A percentile compares a stretch with the other conserved stretches of the same genome.
Evolutionary conservation across 208 protist genomes (phyloP).

Genomic region (Sergeia podlipaevii): DNA sequence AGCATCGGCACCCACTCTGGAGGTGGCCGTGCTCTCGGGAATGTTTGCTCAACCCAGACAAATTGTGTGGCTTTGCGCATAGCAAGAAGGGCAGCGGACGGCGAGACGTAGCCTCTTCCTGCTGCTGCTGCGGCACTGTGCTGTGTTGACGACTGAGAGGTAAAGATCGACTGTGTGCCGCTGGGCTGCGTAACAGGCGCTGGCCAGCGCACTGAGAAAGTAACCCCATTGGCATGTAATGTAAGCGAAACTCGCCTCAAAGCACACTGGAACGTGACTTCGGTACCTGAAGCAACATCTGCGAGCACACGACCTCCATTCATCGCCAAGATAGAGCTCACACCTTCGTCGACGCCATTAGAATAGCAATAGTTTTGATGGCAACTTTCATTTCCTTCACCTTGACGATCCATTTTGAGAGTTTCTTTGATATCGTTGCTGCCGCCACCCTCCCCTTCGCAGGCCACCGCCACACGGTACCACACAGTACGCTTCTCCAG

Average conservation of each 20-base stretch:
- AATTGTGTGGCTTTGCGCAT: conserved; percentile 4
- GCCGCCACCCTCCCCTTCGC: not conserved
- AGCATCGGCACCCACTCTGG: conserved; percentile 63
- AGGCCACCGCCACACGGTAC: not conserved
- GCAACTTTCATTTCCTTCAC: too few species aligned
- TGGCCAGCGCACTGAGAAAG: conserved; percentile 84
- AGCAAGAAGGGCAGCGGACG: conserved; percentile 11
- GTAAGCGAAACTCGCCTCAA: conserved; percentile 65
- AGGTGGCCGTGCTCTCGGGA: conserved; percentile 53
- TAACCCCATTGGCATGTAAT: conserved; percentile 42
- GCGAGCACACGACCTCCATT: not conserved
- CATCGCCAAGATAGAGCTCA: too few species aligned
- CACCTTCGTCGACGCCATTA: too few species aligned
- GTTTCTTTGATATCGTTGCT: not conserved
- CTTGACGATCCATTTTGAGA: not conserved
- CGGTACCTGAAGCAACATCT: conserved; percentile 19
- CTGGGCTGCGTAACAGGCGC: conserved; percentile 39
- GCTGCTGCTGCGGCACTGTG: not conserved
- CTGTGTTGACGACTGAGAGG: conserved; percentile 8
- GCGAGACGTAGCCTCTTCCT: conserved; percentile 1
- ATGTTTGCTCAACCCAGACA: conserved; percentile 61
- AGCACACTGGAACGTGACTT: conserved; percentile 68
- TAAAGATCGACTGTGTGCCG: conserved; percentile 26
- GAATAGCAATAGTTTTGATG: too few species aligned
- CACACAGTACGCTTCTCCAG: not conserved